These are phyloP conservation scores for Cryptococcus sp. DNA, from an alignment of 1,284 basidiomycete genomes.

Conservation along the genomic window DNA sequence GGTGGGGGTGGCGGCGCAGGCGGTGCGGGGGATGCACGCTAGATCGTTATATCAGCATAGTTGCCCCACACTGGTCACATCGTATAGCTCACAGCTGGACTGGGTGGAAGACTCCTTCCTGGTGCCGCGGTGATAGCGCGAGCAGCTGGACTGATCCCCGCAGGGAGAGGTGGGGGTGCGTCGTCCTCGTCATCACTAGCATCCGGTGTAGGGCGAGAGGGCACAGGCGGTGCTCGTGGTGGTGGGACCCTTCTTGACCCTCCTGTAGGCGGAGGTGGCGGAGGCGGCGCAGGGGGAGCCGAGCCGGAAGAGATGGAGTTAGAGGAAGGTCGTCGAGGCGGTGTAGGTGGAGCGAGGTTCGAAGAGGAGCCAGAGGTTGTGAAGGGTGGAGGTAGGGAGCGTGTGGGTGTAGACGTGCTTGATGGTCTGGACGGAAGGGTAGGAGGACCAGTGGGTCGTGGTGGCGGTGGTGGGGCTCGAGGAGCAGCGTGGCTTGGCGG, in stretches of 20 bases:
- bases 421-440: slow-evolving; percentile 38
- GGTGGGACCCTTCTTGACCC: slow-evolving; percentile 16
- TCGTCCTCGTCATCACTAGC: slow-evolving; percentile 29
- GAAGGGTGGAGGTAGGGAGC: slow-evolving; percentile 30
- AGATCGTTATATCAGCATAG: not conserved
- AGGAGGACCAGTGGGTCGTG: slow-evolving; percentile 48
- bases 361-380: slow-evolving; percentile 12
- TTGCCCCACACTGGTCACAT: not conserved
- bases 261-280: slow-evolving; percentile 22
- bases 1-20: slow-evolving; percentile 23
- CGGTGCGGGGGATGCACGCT: not conserved
- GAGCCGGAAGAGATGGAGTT: slow-evolving; percentile 47
- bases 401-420: slow-evolving; percentile 24
- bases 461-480: slow-evolving; percentile 47
- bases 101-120: slow-evolving; percentile 6
- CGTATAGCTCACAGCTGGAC: not conserved
- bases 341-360: slow-evolving; percentile 24
- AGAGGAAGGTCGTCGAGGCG: slow-evolving; percentile 30
- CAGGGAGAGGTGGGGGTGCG: slow-evolving; percentile 35
- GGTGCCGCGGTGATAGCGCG: slow-evolving; percentile 20
- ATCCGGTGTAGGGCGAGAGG: slow-evolving; percentile 19
- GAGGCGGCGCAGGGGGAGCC: slow-evolving; percentile 57
- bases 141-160: slow-evolving; percentile 36
- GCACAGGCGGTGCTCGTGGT: slow-evolving; percentile 22
- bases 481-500: slow-evolving; percentile 65